Evolutionary conservation across 2,329 filamentous ascomycete species (phyloP).

Genomic region (Colletotrichum musae): DNA sequence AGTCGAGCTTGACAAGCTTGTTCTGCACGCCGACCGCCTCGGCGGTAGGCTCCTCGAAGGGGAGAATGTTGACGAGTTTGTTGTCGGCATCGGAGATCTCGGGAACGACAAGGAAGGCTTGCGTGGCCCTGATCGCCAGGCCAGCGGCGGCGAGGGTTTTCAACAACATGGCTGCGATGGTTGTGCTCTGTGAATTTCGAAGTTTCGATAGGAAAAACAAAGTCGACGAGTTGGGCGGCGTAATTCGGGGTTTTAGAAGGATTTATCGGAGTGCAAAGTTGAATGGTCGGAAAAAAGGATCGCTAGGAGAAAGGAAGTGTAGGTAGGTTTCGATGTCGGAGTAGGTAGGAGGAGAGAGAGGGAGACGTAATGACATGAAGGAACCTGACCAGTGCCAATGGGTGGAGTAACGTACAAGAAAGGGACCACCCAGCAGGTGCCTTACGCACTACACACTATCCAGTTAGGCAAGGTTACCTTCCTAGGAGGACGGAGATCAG

Average conservation of each 20-base stretch:
- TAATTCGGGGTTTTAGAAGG: neutral
- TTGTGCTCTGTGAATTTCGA: neutral
- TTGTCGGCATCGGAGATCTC: constrained; percentile 60
- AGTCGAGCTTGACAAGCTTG: constrained; percentile 65
- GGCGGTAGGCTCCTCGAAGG: constrained; percentile 45
- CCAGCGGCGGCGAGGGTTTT: constrained; percentile 51
- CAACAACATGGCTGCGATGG: constrained; percentile 49
- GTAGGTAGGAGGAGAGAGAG: constrained; percentile 23
- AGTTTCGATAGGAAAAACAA: neutral
- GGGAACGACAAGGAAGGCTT: constrained; percentile 70
- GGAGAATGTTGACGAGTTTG: constrained; percentile 58
- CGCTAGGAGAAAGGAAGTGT: neutral
- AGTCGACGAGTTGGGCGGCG: too few species aligned
- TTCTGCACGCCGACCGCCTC: constrained; percentile 48
- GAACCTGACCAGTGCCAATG: constrained; percentile 11
- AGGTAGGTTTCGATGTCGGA: constrained; percentile 2
- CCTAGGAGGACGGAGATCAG: constrained; percentile 27
- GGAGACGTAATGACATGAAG: constrained; percentile 32
- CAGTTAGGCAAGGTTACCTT: constrained; percentile 22
- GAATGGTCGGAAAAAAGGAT: neutral
- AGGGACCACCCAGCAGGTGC: constrained; percentile 25
- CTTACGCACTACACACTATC: constrained; percentile 19
- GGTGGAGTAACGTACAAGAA: constrained; percentile 27
- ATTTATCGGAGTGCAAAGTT: neutral
- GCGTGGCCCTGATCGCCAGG: constrained; percentile 50